These are phyloP conservation scores for Chamaenerion angustifolium DNA, from an alignment of 345 rosid species.

Conservation along the genomic window DNA sequence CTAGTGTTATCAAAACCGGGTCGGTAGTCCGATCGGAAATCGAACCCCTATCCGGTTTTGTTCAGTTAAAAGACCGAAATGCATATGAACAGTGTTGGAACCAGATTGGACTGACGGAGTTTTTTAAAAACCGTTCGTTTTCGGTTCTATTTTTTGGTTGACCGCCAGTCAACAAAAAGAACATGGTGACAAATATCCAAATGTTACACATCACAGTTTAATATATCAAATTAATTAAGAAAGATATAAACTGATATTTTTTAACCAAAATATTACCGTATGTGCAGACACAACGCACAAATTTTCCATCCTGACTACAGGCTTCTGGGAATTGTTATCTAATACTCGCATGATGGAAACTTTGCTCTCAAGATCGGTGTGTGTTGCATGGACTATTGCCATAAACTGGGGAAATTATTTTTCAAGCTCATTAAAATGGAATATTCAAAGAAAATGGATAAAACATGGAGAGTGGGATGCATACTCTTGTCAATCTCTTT, in stretches of 20 bases:
- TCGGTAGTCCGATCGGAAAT: no score
- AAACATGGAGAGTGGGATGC: slow-evolving; percentile 1
- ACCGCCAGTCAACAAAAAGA: not conserved
- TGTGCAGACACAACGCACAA: slow-evolving; percentile 82
- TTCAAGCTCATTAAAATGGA: slow-evolving; percentile 8
- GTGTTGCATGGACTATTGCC: slow-evolving; percentile 33
- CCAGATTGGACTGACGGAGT: no score
- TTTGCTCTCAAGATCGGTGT: slow-evolving; percentile 67
- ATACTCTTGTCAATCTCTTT: slow-evolving; percentile 83
- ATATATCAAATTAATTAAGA: no score
- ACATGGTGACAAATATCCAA: not conserved
- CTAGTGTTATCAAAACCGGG: no score
- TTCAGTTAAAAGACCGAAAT: no score
- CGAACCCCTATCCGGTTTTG: no score
- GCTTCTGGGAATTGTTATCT: slow-evolving; percentile 78
- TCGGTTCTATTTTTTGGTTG: no score
- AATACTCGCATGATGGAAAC: slow-evolving; percentile 57
- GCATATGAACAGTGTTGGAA: no score
- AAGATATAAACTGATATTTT: not conserved
- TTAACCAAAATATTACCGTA: slow-evolving; percentile 35
- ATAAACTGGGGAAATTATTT: slow-evolving; percentile 35
- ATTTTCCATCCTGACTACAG: slow-evolving; percentile 96
- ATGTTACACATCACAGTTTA: no score
- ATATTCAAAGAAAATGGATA: slow-evolving; percentile 5
- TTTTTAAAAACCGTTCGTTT: no score